Conservation (phyloP, 805 yeast species). For the Pichia exigua region DNA sequence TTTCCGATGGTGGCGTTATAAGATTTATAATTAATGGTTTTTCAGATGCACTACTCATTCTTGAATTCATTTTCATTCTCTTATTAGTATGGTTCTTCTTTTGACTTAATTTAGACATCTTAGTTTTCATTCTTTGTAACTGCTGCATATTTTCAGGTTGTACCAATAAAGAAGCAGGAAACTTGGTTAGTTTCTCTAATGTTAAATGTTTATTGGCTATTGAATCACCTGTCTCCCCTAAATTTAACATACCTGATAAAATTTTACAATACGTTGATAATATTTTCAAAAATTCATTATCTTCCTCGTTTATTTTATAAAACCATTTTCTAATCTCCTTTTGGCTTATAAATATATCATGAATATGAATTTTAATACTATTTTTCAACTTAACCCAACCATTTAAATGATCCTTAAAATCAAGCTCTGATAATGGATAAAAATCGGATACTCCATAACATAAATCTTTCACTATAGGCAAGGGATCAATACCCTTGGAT, state of each 20-base stretch:
- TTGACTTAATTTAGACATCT: background rate
- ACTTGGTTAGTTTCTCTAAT: background rate
- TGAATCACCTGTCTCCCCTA: background rate
- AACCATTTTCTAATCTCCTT: conserved; percentile 10
- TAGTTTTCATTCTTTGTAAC: conserved; percentile 5
- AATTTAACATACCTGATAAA: background rate
- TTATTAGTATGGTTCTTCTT: background rate
- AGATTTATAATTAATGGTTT: background rate
- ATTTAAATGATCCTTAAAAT: conserved; percentile 5
- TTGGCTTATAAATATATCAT: conserved; percentile 22
- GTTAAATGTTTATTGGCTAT: background rate
- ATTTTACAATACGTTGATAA: conserved; percentile 1
- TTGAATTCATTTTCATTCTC: background rate
- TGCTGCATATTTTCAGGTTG: conserved; percentile 5
- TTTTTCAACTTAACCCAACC: conserved; percentile 12
- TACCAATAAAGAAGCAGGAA: conserved; percentile 5
- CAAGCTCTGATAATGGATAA: background rate
- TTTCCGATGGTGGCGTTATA: conserved; percentile 5
- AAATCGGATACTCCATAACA: conserved; percentile 10
- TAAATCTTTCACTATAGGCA: conserved; percentile 6
- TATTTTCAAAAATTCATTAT: background rate
- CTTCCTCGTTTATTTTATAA: conserved; percentile 1
- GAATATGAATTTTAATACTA: conserved; percentile 23
- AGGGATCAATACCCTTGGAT: conserved; percentile 30
- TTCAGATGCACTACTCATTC: background rate